Conservation (phyloP, 441 rosid species). For the Gossypium schwendimanii region DNA sequence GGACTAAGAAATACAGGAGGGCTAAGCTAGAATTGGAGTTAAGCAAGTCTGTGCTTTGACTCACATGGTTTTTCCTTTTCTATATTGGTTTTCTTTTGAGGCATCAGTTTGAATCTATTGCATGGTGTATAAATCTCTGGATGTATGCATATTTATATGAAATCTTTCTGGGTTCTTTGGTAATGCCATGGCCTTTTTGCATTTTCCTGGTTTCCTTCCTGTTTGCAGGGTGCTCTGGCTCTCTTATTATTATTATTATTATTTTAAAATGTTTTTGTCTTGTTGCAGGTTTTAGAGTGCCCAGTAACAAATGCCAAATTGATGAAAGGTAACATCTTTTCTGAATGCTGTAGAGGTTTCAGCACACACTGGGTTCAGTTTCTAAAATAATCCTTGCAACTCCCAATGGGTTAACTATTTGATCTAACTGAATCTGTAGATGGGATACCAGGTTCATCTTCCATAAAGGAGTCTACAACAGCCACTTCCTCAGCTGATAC, state of each 20-base stretch:
- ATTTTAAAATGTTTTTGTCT: slow-evolving; percentile 1
- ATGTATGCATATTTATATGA: background rate
- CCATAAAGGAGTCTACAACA: slow-evolving; percentile 29
- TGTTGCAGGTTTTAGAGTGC: slow-evolving; percentile 29
- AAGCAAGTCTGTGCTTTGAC: background rate
- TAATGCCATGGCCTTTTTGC: background rate
- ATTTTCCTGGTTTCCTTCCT: background rate
- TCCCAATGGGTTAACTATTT: slow-evolving; percentile 31
- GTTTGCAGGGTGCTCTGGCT: slow-evolving; percentile 1
- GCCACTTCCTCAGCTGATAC: slow-evolving; percentile 23
- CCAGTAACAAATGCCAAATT: slow-evolving; percentile 31
- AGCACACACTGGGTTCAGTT: slow-evolving; percentile 31
- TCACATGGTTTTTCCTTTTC: background rate
- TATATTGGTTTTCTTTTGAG: background rate
- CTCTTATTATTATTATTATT: background rate
- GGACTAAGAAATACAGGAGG: background rate
- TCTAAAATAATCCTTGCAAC: slow-evolving; percentile 29
- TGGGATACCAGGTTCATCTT: slow-evolving; percentile 27
- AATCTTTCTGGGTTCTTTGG: background rate
- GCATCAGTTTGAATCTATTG: slow-evolving; percentile 1
- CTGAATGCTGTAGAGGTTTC: slow-evolving; percentile 28
- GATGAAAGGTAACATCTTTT: slow-evolving; percentile 36
- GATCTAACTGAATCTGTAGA: slow-evolving; percentile 29
- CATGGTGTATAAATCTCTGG: background rate
- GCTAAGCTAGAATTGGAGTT: background rate